A percentile compares a stretch with the other conserved stretches of the same genome.
Conservation (phyloP, 2,329 filamentous ascomycete genomes). For the Madurella mycetomatis region DNA sequence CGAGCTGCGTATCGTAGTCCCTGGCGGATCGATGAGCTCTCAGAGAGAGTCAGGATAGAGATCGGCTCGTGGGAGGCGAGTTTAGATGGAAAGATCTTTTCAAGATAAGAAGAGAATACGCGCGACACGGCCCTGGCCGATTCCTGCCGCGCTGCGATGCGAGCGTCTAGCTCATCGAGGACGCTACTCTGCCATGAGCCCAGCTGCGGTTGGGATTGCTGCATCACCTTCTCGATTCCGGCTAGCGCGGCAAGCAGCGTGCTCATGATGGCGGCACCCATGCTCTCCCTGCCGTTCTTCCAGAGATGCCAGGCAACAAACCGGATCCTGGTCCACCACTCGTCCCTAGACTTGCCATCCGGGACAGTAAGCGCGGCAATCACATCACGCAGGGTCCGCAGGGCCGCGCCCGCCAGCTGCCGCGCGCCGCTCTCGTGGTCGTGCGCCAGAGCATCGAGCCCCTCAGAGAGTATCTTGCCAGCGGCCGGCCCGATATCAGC, state of each 20-base stretch:
- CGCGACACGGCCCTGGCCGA: constrained; percentile 25
- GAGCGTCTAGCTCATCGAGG: constrained; percentile 16
- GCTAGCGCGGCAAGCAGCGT: constrained; percentile 45
- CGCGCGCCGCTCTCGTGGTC: constrained; percentile 58
- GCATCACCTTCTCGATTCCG: constrained; percentile 33
- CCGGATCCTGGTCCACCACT: constrained; percentile 54
- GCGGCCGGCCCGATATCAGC: constrained; percentile 44
- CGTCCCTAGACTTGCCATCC: constrained; percentile 26
- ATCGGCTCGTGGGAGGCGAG: constrained; percentile 30
- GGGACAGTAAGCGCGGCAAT: constrained; percentile 32
- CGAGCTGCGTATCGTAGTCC: constrained; percentile 42
- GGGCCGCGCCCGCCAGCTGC: constrained; percentile 51
- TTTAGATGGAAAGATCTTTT: constrained; percentile 30
- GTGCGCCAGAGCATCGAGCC: constrained; percentile 45
- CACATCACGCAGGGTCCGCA: constrained; percentile 47
- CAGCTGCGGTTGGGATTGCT: constrained; percentile 16
- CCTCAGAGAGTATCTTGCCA: constrained; percentile 40
- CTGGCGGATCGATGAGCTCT: constrained; percentile 56
- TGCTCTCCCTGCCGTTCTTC: constrained; percentile 62
- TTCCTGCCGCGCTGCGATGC: constrained; percentile 21
- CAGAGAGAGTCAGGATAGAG: constrained; percentile 56
- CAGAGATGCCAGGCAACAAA: constrained; percentile 60
- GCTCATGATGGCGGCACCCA: constrained; percentile 56
- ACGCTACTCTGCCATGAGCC: constrained; percentile 7
- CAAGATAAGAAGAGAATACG: constrained; percentile 35